A percentile compares a stretch with the other conserved stretches of the same genome.
Conservation (phyloP, 2,329 filamentous ascomycete genomes). For the Mycosphaerella arachidis region DNA sequence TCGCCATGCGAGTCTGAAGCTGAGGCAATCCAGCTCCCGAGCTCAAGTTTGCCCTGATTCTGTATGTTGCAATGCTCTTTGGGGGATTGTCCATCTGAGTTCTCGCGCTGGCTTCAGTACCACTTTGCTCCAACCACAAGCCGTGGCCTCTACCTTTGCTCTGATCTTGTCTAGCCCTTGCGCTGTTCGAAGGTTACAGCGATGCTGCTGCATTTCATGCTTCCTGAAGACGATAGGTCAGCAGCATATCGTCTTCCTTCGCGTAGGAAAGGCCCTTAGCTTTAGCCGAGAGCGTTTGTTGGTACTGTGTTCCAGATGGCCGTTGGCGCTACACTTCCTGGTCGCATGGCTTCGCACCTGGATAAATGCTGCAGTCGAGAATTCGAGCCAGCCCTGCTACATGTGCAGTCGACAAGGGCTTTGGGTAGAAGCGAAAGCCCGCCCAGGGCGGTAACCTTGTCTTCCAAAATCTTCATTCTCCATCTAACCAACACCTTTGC, state of each 20-base stretch:
- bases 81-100: neutral
- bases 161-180: neutral
- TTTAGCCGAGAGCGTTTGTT: neutral
- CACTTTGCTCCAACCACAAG: neutral
- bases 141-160: neutral
- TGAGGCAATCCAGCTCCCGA: neutral
- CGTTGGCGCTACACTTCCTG: neutral
- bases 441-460: neutral
- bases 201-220: neutral
- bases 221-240: neutral
- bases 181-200: neutral
- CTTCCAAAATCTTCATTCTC: neutral
- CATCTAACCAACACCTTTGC: neutral
- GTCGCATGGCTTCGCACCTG: neutral
- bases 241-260: neutral
- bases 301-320: too few species aligned
- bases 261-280: neutral
- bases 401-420: neutral
- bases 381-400: neutral
- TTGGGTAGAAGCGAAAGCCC: neutral
- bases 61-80: neutral
- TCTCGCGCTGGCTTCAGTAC: neutral
- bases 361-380: neutral
- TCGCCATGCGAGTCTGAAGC: too few species aligned
- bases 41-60: neutral